A percentile compares a stretch with the other conserved stretches of the same genome.
These are phyloP conservation scores for Paratinospora sagittata DNA, from an alignment of 164 flowering plant species.

Conservation along the genomic window DNA sequence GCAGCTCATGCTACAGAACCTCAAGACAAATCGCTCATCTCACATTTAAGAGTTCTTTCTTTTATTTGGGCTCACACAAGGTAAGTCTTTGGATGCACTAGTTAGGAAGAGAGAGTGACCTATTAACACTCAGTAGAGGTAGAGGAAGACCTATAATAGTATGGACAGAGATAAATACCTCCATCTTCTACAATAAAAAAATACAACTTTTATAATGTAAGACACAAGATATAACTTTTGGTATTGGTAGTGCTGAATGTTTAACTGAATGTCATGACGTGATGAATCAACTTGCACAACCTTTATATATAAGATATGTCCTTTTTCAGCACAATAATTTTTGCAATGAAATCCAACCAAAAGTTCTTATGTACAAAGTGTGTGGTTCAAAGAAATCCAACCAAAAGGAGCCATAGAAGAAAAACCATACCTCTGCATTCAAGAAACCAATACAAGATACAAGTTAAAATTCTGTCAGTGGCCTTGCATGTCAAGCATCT, in stretches of 20 bases:
- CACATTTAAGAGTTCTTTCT: no score
- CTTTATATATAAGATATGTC: not conserved
- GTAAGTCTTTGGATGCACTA: no score
- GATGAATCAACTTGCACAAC: not conserved
- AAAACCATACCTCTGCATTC: not conserved
- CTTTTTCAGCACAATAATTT: not conserved
- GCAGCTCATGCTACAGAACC: no score
- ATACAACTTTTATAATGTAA: not conserved
- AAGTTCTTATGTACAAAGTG: not conserved
- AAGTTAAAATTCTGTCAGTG: conserved; percentile 7
- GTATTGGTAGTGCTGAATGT: not conserved
- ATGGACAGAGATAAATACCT: no score
- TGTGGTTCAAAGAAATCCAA: not conserved
- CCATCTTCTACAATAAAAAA: no score
- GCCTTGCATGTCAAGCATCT: conserved; percentile 94
- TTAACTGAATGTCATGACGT: not conserved
- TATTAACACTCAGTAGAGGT: no score
- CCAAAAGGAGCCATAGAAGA: not conserved
- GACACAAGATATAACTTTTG: no score
- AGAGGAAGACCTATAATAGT: no score
- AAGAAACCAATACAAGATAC: not conserved
- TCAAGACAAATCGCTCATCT: not conserved
- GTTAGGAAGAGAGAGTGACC: not conserved
- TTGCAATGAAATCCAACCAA: not conserved
- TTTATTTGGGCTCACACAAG: no score